Evolutionary conservation across 2,329 filamentous ascomycete genomes (phyloP), one percentile per base, ranked within the genome.

Genomic region (Myriosclerotinia curreyana): DNA sequence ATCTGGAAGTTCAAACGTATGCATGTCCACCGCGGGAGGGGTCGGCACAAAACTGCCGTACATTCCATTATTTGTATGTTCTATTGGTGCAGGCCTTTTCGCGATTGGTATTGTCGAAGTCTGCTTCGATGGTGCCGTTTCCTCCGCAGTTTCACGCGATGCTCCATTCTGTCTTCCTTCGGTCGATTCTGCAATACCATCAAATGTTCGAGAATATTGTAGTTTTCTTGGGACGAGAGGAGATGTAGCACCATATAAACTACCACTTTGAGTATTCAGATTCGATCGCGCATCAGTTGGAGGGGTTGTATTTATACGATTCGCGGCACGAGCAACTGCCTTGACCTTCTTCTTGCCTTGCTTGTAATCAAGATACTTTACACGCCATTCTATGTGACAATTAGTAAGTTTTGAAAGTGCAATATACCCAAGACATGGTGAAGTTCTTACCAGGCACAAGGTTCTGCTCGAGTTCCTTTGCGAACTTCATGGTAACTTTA

Each of bases 321-420:
- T 82, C 67, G 95, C 83, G 65, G 92, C 91, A 67, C 89, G 85
- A 31, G 83, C 78, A 60, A 97, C 87, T 64, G 86, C 87, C 77
- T 97, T 98, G 76, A 98, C 83, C 75, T 92, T 89, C 79, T 97
- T 97, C 79, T 98, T 98, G 66, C 92, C 94, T 64, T 87, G 87
- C 82, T 96, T 96, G 82, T 98, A 98, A 77, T 97, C 86, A 71
- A 98, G 83, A 76, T 97, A 98, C 77, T 96, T 96, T 76, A 88
- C 84, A 73, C 90, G 86, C 94, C 94, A 98, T 84, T 98, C 86
- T 88, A 70, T 36, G 17, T 11, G 50, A 28, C n/a, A 17, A 36
- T 65, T 62, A 69, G 64, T 61, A 28, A 25, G 14, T 28, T 5
- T 40, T 22, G 11, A 15, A 11, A 31, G 5, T 44, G 28, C 34